Conservation (phyloP, 345 rosid genomes). For the Aurinia saxatilis region DNA sequence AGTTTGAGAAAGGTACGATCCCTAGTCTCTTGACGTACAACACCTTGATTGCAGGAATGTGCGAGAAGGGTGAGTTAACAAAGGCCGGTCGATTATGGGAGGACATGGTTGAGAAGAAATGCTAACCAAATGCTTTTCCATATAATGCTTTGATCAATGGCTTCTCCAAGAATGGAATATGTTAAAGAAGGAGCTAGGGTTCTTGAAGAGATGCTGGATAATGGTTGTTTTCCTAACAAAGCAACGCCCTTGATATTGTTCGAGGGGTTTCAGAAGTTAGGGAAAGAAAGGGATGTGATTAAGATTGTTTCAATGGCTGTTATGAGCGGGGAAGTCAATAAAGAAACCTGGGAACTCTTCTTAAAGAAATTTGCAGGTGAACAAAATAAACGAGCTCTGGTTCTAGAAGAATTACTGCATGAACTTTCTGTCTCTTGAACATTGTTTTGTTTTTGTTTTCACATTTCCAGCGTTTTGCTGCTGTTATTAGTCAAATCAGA, state of each 20-base stretch:
- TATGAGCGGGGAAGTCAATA: constrained; percentile 40
- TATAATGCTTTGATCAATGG: constrained; percentile 68
- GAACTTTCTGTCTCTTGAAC: constrained; percentile 1
- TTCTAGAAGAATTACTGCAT: constrained; percentile 35
- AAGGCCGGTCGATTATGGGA: constrained; percentile 84
- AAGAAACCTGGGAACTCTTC: constrained; percentile 54
- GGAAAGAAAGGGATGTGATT: constrained; percentile 43
- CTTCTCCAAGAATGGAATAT: constrained; percentile 55
- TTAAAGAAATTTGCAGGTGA: constrained; percentile 33
- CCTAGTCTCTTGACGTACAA: constrained; percentile 76
- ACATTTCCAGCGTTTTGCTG: constrained; percentile 65
- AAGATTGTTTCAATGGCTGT: constrained; percentile 45
- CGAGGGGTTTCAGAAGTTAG: constrained; percentile 34
- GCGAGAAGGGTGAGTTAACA: constrained; percentile 61
- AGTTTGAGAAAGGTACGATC: constrained; percentile 62
- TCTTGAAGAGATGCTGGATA: constrained; percentile 74
- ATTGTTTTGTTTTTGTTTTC: neutral
- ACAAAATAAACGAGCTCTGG: constrained; percentile 31
- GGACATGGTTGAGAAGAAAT: constrained; percentile 75
- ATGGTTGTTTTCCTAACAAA: constrained; percentile 55
- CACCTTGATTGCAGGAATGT: constrained; percentile 70
- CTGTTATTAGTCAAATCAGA: constrained; percentile 69
- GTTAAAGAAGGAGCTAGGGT: constrained; percentile 49
- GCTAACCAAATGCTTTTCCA: constrained; percentile 65
- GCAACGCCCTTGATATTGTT: constrained; percentile 48